phyloP scores from a whole-genome alignment of 2,329 filamentous ascomycete genomes.

The Phyllosticta citriasiana region DNA sequence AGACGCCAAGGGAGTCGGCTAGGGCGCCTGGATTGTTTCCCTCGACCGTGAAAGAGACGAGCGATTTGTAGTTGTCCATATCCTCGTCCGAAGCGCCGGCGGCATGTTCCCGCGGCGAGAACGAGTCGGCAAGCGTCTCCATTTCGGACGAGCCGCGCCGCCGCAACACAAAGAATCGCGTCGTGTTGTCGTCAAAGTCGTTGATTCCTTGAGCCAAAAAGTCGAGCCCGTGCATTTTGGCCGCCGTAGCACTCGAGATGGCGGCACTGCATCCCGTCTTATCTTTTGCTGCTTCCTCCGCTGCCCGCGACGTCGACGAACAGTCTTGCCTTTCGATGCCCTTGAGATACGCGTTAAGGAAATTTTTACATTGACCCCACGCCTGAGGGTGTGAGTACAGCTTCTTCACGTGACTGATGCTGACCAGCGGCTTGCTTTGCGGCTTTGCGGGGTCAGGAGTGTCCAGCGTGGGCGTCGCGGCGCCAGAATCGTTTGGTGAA shows the following conservation, averaged over 20 bases:
- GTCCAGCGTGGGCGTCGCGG: slow-evolving; percentile 41
- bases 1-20: slow-evolving; percentile 69
- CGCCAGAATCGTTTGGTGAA: slow-evolving; percentile 24
- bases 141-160: slow-evolving; percentile 11
- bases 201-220: slow-evolving; percentile 62
- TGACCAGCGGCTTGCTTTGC: slow-evolving; percentile 38
- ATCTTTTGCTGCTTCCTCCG: slow-evolving; percentile 59
- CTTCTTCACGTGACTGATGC: slow-evolving; percentile 55
- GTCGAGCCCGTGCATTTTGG: slow-evolving; percentile 55
- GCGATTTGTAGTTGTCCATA: slow-evolving; percentile 46
- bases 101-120: background rate
- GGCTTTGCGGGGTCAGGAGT: slow-evolving; percentile 38
- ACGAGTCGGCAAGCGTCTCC: slow-evolving; percentile 2
- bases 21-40: slow-evolving; percentile 72
- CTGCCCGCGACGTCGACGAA: slow-evolving; percentile 75
- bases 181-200: slow-evolving; percentile 67
- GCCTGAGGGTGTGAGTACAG: slow-evolving; percentile 93
- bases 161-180: slow-evolving; percentile 62
- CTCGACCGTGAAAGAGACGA: slow-evolving; percentile 75
- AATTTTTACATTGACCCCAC: slow-evolving; percentile 78
- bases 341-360: slow-evolving; percentile 60
- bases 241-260: slow-evolving; percentile 67
- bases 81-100: slow-evolving; percentile 9
- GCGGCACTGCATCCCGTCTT: slow-evolving; percentile 58
- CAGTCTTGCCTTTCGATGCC: slow-evolving; percentile 73